Evolutionary conservation across 2,329 filamentous ascomycete species (phyloP).

Genomic region (Samsoniella hepiali): DNA sequence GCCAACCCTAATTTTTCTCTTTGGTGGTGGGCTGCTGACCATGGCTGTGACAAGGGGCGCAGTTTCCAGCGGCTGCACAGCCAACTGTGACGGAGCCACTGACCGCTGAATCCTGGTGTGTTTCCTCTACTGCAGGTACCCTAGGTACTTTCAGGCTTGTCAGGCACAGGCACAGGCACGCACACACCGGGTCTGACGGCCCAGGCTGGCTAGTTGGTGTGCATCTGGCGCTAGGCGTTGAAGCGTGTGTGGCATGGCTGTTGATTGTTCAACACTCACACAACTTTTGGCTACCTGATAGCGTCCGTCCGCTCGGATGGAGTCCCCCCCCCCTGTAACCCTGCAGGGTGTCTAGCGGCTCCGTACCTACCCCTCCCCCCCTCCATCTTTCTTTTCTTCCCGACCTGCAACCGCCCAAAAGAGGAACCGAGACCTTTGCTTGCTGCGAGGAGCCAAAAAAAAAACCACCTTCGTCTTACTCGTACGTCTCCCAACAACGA

Average conservation of each 20-base stretch:
- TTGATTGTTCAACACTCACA: too few relatives aligned
- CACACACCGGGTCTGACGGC: neutral
- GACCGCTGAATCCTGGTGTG: neutral
- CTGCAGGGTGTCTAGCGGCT: neutral
- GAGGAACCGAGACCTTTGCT: too few relatives aligned
- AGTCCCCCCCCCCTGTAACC: neutral
- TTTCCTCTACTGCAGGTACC: neutral
- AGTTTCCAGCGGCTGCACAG: neutral
- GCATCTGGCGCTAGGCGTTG: slow-evolving; percentile 9
- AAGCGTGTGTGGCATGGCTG: neutral
- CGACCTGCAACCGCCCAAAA: too few relatives aligned
- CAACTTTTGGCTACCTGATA: neutral
- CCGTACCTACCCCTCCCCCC: too few relatives aligned
- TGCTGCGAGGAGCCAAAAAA: too few relatives aligned
- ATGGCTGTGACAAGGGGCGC: neutral
- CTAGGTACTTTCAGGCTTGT: neutral
- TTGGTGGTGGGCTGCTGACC: neutral
- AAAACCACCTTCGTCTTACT: neutral
- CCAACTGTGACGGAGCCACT: neutral
- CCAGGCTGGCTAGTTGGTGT: neutral
- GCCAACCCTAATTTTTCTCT: neutral
- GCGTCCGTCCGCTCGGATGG: neutral
- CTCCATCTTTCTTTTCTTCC: neutral
- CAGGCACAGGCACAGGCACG: neutral
- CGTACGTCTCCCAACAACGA: neutral